Evolutionary conservation across 1,284 basidiomycete genomes (phyloP).

Genomic region (Boletellus deceptivus): DNA sequence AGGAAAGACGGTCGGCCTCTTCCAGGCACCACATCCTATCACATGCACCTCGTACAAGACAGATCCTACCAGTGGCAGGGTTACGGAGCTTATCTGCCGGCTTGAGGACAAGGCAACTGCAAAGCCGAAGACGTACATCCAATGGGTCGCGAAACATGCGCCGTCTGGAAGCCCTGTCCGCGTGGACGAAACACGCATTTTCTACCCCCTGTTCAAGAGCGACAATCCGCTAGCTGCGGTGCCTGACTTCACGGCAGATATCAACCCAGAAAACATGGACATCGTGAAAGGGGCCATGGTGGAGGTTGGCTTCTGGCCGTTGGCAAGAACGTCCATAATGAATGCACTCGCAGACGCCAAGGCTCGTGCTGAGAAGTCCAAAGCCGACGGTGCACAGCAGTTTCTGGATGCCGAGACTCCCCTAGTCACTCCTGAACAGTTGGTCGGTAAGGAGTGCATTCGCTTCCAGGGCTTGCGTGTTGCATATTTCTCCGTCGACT

Average conservation of each 20-base stretch:
- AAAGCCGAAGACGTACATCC: slow-evolving; percentile 96
- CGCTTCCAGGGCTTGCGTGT: slow-evolving; percentile 97
- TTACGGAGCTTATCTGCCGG: slow-evolving; percentile 77
- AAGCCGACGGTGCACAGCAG: slow-evolving; percentile 39
- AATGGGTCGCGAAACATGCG: slow-evolving; percentile 93
- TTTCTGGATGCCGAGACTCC: slow-evolving; percentile 50
- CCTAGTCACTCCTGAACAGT: slow-evolving; percentile 73
- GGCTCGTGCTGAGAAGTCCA: slow-evolving; percentile 60
- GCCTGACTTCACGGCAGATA: slow-evolving; percentile 72
- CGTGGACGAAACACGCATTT: slow-evolving; percentile 89
- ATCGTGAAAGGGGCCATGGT: slow-evolving; percentile 79
- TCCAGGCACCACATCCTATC: slow-evolving; percentile 93
- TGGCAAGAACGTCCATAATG: slow-evolving; percentile 69
- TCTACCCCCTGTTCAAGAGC: slow-evolving; percentile 92
- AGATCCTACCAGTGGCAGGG: slow-evolving; percentile 67
- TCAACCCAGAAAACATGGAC: slow-evolving; percentile 80
- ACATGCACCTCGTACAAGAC: slow-evolving; percentile 89
- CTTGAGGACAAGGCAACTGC: slow-evolving; percentile 72
- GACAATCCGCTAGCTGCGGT: slow-evolving; percentile 79
- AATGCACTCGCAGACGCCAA: slow-evolving; percentile 70
- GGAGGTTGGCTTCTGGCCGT: slow-evolving; percentile 86
- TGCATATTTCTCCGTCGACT: slow-evolving; percentile 94
- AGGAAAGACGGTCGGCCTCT: slow-evolving; percentile 94
- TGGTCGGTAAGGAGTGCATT: slow-evolving; percentile 90
- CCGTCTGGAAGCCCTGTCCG: slow-evolving; percentile 77